Base-by-base conservation (phyloP, 345 rosid species). In the Erodium maritimum region DNA sequence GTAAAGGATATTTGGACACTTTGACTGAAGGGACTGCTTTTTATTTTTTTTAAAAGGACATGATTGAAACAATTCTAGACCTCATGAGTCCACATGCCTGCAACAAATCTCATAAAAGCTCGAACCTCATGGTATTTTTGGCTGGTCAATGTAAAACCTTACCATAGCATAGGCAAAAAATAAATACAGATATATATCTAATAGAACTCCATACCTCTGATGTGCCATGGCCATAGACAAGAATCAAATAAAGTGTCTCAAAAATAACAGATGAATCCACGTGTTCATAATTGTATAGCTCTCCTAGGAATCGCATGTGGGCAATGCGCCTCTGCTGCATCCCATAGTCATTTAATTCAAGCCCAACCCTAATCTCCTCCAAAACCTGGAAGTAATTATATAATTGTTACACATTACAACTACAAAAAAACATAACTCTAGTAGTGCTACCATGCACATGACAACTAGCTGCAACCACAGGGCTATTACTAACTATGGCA, bases 281-380 rank as follows among this genome's bases (percentile, higher is more conserved):
- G 33, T 82, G 99, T 73, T 87, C 96, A 66, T 90, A 90, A 75
- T 94, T 94, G 82, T 94, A 94, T 64, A 90, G 83, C 80, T 90
- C 97, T 71, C 99, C 99, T 68, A 94, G 76, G 75, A 87, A 85
- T 65, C 93, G 82, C 96, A 90, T 84, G 70, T 85, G 99, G 12
- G 97, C 97, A 70, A 94, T 77, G 63, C 96, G 95, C 69, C 79
- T 90, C 77, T 94, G 99, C 77, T 90, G 99, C 88, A 90, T 84
- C 67, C 96, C 96, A 73, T 81, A 83, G 68, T 90, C 97, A 79
- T 94, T 94, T 71, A 90, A 69, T 64, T 90, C 99, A 58, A 94
- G 77, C 54, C 97, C 99, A 73, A 85, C 73, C 73, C 96, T 80
- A 64, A 94, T 90, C 80, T 94, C 99, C 78, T 94, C 99, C 87